A percentile compares a stretch with the other conserved stretches of the same genome.
phyloP scores from a whole-genome alignment of 2,329 filamentous ascomycete species.

The Aspergillus fijiensis region DNA sequence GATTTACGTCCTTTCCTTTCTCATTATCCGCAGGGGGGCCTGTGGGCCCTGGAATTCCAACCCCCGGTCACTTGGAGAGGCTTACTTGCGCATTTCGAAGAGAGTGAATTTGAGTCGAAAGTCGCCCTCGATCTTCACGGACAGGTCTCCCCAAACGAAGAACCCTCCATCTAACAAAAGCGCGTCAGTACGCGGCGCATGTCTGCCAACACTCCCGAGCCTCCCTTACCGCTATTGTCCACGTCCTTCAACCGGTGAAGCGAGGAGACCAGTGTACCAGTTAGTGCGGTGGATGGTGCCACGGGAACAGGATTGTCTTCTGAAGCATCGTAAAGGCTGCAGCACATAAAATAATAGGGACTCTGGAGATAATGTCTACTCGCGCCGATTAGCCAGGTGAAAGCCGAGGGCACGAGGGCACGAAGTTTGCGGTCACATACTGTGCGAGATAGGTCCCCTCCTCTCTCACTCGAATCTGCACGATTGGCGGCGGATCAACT shows the following conservation, averaged over 20 bases:
- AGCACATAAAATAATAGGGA: slow-evolving; percentile 64
- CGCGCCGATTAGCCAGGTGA: slow-evolving; percentile 18
- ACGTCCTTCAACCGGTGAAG: slow-evolving; percentile 78
- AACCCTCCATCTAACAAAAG: slow-evolving; percentile 66
- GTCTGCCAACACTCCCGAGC: background rate
- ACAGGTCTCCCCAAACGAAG: slow-evolving; percentile 89
- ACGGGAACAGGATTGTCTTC: slow-evolving; percentile 47
- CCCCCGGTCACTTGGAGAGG: background rate
- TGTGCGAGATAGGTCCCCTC: slow-evolving; percentile 54
- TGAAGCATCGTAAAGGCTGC: slow-evolving; percentile 54
- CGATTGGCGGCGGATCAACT: slow-evolving; percentile 78
- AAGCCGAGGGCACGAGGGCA: background rate
- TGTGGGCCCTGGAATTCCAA: background rate
- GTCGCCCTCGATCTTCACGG: slow-evolving; percentile 69
- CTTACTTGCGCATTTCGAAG: slow-evolving; percentile 66
- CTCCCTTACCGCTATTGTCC: slow-evolving; percentile 58
- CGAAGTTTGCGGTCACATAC: slow-evolving; percentile 47
- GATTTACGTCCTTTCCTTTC: background rate
- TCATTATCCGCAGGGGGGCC: background rate
- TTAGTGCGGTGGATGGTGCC: slow-evolving; percentile 55
- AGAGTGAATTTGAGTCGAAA: slow-evolving; percentile 75
- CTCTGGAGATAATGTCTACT: slow-evolving; percentile 61
- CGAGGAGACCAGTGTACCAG: slow-evolving; percentile 75
- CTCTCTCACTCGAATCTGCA: slow-evolving; percentile 63
- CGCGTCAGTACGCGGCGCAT: slow-evolving; percentile 8